These are phyloP conservation scores for Thalassiosira profunda DNA, from an alignment of 108 stramenopile genomes.

Conservation along the genomic window DNA sequence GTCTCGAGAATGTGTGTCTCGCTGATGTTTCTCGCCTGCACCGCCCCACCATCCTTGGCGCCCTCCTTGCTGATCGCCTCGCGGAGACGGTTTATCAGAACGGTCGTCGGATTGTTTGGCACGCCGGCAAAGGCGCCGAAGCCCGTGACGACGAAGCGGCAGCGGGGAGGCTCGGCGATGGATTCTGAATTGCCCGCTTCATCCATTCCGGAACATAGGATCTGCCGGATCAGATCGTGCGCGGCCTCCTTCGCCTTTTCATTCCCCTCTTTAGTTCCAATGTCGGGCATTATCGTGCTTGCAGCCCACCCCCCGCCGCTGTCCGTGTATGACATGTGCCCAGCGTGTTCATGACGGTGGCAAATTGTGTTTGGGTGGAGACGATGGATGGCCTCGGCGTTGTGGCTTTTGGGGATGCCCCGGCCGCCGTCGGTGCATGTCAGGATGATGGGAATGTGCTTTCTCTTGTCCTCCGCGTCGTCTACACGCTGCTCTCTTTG, in stretches of 20 bases:
- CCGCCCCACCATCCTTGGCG: background rate
- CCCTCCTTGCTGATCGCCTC: constrained; percentile 18
- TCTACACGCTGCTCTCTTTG: background rate
- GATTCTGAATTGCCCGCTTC: background rate
- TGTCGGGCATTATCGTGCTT: background rate
- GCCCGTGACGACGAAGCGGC: constrained; percentile 42
- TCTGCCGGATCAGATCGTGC: background rate
- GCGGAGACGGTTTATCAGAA: constrained; percentile 45
- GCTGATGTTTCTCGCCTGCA: too few relatives aligned
- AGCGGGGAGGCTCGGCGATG: background rate
- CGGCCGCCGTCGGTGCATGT: constrained; percentile 3
- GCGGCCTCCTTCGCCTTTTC: constrained; percentile 1
- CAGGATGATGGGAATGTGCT: background rate
- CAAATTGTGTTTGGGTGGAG: background rate
- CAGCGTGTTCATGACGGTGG: constrained; percentile 2
- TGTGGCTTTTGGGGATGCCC: background rate
- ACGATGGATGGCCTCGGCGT: background rate
- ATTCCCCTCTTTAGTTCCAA: constrained; percentile 9
- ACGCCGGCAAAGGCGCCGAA: constrained; percentile 59
- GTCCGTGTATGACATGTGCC: background rate
- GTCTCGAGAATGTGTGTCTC: constrained; percentile 70
- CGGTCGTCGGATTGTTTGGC: constrained; percentile 78
- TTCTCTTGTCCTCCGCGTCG: too few relatives aligned
- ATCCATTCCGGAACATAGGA: background rate
- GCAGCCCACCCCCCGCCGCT: background rate